Conservation (phyloP, 768 basidiomycete genomes). For the Roridomyces roridus region DNA sequence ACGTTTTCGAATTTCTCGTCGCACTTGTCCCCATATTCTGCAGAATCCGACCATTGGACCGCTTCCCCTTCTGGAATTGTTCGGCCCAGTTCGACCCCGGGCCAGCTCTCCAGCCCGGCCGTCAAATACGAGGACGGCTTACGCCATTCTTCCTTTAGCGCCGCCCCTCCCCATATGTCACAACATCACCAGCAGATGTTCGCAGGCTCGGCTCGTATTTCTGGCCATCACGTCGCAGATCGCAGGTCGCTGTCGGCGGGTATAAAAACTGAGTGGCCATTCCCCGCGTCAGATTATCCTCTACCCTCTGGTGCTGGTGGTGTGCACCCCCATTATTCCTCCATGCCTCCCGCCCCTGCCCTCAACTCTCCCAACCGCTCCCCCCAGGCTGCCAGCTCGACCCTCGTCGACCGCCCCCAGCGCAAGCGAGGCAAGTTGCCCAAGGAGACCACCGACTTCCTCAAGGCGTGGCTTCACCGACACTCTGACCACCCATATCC, state of each 20-base stretch:
- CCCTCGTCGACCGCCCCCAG: conserved; percentile 76
- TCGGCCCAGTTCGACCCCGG: conserved; percentile 72
- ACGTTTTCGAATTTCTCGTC: conserved; percentile 55
- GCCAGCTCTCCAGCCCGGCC: conserved; percentile 57
- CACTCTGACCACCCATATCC: conserved; percentile 92
- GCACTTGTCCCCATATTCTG: conserved; percentile 48
- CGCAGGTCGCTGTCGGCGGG: conserved; percentile 56
- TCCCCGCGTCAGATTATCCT: conserved; percentile 66
- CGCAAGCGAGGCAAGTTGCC: conserved; percentile 89
- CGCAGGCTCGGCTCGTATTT: conserved; percentile 71
- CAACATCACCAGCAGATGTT: conserved; percentile 65
- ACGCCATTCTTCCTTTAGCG: conserved; percentile 72
- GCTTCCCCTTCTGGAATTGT: conserved; percentile 60
- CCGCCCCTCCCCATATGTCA: conserved; percentile 48
- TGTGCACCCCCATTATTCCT: conserved; percentile 35
- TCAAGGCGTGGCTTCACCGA: conserved; percentile 88
- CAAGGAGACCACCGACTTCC: conserved; percentile 88
- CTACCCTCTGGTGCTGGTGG: conserved; percentile 43
- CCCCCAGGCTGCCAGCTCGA: conserved; percentile 58
- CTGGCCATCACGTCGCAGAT: conserved; percentile 63
- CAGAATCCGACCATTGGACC: conserved; percentile 62
- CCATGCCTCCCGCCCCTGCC: conserved; percentile 52
- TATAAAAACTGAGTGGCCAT: conserved; percentile 77
- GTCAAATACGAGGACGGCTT: conserved; percentile 76
- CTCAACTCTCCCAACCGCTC: conserved; percentile 60